Conservation (phyloP, 345 rosid species). For the Nasturtium officinale region DNA sequence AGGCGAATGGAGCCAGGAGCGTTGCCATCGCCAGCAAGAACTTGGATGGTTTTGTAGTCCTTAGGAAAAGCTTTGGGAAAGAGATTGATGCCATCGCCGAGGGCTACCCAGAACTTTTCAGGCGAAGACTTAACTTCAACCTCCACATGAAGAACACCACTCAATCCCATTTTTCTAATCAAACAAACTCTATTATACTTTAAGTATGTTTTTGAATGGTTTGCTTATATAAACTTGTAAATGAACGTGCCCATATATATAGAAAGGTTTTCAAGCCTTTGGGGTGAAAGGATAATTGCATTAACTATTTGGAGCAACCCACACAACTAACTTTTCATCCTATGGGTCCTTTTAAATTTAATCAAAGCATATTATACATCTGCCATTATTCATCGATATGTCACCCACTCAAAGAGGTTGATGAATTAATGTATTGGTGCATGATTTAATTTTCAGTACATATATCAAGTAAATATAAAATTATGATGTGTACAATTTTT, state of each 20-base stretch:
- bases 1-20: conserved; percentile 73
- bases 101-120: conserved; percentile 62
- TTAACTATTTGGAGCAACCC: conserved; percentile 29
- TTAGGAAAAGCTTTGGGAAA: conserved; percentile 74
- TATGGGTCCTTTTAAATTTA: conserved; percentile 31
- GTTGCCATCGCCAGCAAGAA: conserved; percentile 85
- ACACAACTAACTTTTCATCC: conserved; percentile 37
- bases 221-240: conserved; percentile 6
- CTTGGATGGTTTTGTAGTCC: conserved; percentile 78
- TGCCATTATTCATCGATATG: conserved; percentile 17
- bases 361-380: conserved; percentile 14
- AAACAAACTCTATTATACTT: not conserved
- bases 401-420: conserved; percentile 28
- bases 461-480: not conserved
- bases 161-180: conserved; percentile 51
- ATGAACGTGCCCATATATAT: conserved; percentile 24
- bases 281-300: conserved; percentile 16
- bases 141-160: conserved; percentile 68
- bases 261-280: conserved; percentile 6
- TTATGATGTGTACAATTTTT: not conserved
- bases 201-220: not conserved
- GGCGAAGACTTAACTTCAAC: conserved; percentile 71
- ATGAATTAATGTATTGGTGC: conserved; percentile 6
- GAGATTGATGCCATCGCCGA: conserved; percentile 65
- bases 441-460: not conserved